phyloP scores from a whole-genome alignment of 495 filamentous ascomycete genomes.

The Talaromyces adpressus region DNA sequence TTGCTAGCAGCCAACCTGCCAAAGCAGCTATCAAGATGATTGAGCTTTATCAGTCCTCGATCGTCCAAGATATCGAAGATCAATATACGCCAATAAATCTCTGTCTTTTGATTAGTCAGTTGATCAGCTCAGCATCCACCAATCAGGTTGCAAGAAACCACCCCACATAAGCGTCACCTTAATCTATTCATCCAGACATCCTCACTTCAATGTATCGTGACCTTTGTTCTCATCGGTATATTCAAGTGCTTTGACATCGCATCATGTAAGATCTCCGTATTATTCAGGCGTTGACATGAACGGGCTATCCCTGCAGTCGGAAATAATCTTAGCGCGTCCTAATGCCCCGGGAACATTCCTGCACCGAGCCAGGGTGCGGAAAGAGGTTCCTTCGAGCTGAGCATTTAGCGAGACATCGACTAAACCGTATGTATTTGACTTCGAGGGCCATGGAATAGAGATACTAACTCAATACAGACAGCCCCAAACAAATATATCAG shows the following conservation, averaged over 20 bases:
- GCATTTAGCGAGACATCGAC: constrained; percentile 3
- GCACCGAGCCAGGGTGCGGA: constrained; percentile 9
- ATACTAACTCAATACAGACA: neutral
- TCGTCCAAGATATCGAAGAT: neutral
- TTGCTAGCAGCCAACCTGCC: neutral
- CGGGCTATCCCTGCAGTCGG: neutral
- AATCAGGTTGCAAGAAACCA: neutral
- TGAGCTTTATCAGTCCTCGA: neutral
- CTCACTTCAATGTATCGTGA: neutral
- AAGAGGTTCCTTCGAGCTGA: constrained; percentile 6
- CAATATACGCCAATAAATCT: neutral
- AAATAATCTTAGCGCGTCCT: neutral
- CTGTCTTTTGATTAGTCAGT: neutral
- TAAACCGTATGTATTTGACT: neutral
- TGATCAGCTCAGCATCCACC: neutral
- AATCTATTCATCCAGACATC: neutral
- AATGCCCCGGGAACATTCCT: constrained; percentile 3
- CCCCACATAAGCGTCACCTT: neutral
- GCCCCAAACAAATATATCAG: constrained; percentile 12
- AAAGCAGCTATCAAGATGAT: neutral
- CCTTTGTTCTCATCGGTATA: neutral
- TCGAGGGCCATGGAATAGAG: neutral
- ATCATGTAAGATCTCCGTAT: neutral
- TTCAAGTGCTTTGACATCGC: neutral
- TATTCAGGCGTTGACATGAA: neutral